Conservation (phyloP, 1,284 basidiomycete species). For the Exsudoporus floridanus region DNA sequence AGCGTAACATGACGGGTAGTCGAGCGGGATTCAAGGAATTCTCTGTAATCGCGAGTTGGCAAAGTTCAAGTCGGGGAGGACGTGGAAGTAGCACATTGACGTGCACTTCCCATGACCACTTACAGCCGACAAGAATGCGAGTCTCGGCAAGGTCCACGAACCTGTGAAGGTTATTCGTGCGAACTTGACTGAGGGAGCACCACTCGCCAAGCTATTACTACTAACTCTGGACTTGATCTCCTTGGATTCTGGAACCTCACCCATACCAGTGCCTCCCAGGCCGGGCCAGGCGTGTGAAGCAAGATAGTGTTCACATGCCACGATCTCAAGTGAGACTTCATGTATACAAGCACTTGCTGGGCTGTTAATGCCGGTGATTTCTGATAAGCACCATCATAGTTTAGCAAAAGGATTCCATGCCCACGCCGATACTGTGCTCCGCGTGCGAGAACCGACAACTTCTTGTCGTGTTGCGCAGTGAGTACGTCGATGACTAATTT, state of each 20-base stretch:
- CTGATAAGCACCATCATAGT: no score
- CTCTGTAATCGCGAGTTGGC: neutral
- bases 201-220: no score
- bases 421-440: neutral
- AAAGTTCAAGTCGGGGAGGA: neutral
- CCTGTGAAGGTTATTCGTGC: no score
- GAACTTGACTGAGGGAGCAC: no score
- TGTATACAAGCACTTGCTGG: no score
- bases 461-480: neutral
- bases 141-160: no score
- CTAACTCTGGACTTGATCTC: no score
- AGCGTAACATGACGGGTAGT: constrained; percentile 3
- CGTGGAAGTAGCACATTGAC: no score
- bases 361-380: no score
- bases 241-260: neutral
- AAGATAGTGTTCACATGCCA: neutral
- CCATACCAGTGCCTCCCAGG: neutral
- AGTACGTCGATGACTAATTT: neutral
- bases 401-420: no score
- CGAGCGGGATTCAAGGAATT: neutral
- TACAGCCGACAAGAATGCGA: no score
- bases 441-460: neutral
- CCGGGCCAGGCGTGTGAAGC: neutral
- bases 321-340: neutral
- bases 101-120: neutral